These are phyloP conservation scores for Calocybe indica DNA, from an alignment of 768 basidiomycete species.

Conservation along the genomic window DNA sequence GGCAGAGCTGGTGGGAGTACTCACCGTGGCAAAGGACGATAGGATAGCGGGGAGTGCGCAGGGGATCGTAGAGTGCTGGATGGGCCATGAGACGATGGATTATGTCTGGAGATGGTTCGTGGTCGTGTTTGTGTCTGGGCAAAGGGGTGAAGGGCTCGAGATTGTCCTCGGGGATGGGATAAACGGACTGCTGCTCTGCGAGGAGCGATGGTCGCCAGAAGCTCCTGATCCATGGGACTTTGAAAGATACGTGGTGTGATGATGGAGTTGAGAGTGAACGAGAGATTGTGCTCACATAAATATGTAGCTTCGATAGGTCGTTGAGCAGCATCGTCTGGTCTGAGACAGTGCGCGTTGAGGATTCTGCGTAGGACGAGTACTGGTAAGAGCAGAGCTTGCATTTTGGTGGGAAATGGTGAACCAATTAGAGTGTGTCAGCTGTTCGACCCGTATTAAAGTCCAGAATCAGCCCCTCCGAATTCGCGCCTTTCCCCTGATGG, in stretches of 20 bases:
- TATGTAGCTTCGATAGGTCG: too few species aligned
- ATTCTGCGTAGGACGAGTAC: slow-evolving; percentile 57
- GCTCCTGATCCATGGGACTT: too few species aligned
- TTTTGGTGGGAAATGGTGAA: too few species aligned
- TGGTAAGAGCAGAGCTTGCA: too few species aligned
- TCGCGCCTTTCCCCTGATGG: slow-evolving; percentile 9
- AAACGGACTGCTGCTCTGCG: too few species aligned
- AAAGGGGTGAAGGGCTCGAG: too few species aligned
- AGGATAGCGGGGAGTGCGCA: slow-evolving; percentile 78
- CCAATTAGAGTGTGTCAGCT: too few species aligned
- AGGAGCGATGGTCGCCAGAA: too few species aligned
- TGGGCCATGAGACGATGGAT: slow-evolving; percentile 71
- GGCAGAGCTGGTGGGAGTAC: slow-evolving; percentile 13
- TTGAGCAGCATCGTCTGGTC: slow-evolving; percentile 48
- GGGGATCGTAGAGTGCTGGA: slow-evolving; percentile 73
- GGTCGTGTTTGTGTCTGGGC: slow-evolving; percentile 14
- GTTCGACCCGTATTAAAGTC: slow-evolving; percentile 1
- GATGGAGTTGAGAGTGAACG: too few species aligned
- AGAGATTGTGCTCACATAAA: too few species aligned
- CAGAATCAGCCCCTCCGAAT: slow-evolving; percentile 3
- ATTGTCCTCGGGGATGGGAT: too few species aligned
- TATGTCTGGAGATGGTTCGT: slow-evolving; percentile 28
- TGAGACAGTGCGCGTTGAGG: slow-evolving; percentile 66
- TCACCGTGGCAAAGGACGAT: slow-evolving; percentile 95
- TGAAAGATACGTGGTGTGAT: too few species aligned